These are phyloP conservation scores for Pichia sp. DNA, from an alignment of 1,139 yeast genomes.

Conservation along the genomic window DNA sequence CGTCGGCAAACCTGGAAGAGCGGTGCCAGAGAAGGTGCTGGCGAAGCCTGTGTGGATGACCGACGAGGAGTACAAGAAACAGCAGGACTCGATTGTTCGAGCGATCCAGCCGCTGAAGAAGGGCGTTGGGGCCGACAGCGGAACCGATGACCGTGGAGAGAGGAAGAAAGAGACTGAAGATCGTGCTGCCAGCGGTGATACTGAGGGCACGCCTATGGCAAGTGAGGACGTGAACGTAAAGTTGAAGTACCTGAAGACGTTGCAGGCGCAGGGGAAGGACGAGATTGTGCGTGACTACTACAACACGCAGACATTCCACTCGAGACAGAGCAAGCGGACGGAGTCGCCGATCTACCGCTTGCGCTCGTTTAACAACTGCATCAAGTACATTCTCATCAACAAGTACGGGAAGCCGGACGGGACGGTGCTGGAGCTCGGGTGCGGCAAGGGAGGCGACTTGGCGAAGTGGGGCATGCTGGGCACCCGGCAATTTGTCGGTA, in stretches of 20 bases:
- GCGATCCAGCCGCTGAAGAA: background rate
- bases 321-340: slow-evolving; percentile 60
- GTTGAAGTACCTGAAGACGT: slow-evolving; percentile 20
- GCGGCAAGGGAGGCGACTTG: slow-evolving; percentile 98
- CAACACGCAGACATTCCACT: slow-evolving; percentile 73
- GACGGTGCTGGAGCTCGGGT: slow-evolving; percentile 80
- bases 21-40: background rate
- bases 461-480: slow-evolving; percentile 79
- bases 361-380: slow-evolving; percentile 85
- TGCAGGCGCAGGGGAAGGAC: slow-evolving; percentile 35
- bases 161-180: too few species aligned
- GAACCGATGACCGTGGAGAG: too few species aligned
- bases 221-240: slow-evolving; percentile 20
- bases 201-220: slow-evolving; percentile 10
- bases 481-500: slow-evolving; percentile 75
- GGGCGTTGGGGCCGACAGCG: too few species aligned
- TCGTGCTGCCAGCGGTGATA: too few species aligned
- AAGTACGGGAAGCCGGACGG: slow-evolving; percentile 53
- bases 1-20: background rate
- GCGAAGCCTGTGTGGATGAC: slow-evolving; percentile 14
- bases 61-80: slow-evolving; percentile 12
- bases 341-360: slow-evolving; percentile 81
- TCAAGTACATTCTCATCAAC: slow-evolving; percentile 80
- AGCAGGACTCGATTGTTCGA: slow-evolving; percentile 8
- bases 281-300: slow-evolving; percentile 76